Conservation (phyloP, 2,329 filamentous ascomycete species). For the Penicillium hordei region DNA sequence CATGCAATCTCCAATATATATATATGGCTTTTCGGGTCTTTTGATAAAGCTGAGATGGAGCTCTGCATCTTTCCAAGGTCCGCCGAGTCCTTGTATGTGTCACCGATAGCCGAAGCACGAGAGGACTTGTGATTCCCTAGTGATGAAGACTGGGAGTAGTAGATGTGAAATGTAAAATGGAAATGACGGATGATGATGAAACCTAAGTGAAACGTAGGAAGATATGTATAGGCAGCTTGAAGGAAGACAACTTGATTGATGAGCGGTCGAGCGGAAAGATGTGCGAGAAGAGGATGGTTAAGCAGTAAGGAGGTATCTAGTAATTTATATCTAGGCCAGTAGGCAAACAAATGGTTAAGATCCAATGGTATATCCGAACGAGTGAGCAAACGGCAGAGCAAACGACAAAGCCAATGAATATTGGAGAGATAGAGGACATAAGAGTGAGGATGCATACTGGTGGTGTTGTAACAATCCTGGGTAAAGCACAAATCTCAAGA, state of each 20-base stretch:
- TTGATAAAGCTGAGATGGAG: background rate
- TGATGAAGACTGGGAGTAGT: background rate
- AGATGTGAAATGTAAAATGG: background rate
- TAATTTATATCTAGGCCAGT: background rate
- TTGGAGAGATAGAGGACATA: background rate
- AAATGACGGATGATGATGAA: background rate
- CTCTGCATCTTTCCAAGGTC: too few relatives aligned
- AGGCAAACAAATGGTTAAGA: background rate
- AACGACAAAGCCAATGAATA: too few relatives aligned
- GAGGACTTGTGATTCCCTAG: background rate
- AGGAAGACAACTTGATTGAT: background rate
- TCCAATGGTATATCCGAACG: too few relatives aligned
- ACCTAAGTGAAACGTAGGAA: background rate
- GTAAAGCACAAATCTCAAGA: background rate
- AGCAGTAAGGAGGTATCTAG: background rate
- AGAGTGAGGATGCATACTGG: too few relatives aligned
- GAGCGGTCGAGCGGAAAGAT: background rate
- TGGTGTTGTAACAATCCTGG: background rate
- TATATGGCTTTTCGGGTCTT: too few relatives aligned
- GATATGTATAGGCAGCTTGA: background rate
- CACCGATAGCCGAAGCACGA: background rate
- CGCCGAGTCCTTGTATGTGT: background rate
- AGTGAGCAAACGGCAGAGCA: too few relatives aligned
- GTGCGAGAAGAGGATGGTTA: background rate
- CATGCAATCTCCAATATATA: background rate